Evolutionary conservation across 2,329 filamentous ascomycete species (phyloP), one percentile per base, ranked within the genome.

Genomic region (Torrubiella hemipterigena): DNA sequence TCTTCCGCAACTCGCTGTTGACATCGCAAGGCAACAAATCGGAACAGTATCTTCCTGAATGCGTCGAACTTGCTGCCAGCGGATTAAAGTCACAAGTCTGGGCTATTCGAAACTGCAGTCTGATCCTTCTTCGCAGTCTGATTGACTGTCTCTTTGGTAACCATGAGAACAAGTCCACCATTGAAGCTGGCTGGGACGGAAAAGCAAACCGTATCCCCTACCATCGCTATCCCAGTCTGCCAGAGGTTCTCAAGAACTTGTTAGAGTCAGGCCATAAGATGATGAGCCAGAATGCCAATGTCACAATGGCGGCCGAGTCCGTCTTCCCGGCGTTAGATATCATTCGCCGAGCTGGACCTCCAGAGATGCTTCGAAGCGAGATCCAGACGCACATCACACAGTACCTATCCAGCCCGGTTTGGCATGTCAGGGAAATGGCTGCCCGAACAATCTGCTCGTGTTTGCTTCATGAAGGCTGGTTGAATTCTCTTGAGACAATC

Each of bases 101-200:
- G 91, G 84, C 87, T 0, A 86, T 98, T 34, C 78, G 87, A 1
- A 98, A 98, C 51, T 95, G 86, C 42, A 86, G 86, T 3, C 59
- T 96, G 20, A 81, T 96, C 58, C 72, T 98, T 6, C 77, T 96
- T 41, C 76, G 89, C 33, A 84, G 85, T 38, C 64, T 95, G 5
- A 81, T 93, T 31, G 83, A 91, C 48, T 71, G 73, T 39, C 60
- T 93, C 1, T 73, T 91, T 17, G 82, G 83, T 12, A 83, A 77
- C 0, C 77, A 74, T 33, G 79, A 85, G 54, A 84, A 63, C 61
- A 86, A 78, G 48, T 44, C 56, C 4, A 60, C 56, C 29, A 76
- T 67, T 45, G 78, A 67, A 50, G 67, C 58, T 30, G 72, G 74
- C 3, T 77, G 74, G 72, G 71, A 77, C 37, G 74, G 75, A 3